phyloP scores from a whole-genome alignment of 106 monocot genomes.

The Vanilla planifolia region DNA sequence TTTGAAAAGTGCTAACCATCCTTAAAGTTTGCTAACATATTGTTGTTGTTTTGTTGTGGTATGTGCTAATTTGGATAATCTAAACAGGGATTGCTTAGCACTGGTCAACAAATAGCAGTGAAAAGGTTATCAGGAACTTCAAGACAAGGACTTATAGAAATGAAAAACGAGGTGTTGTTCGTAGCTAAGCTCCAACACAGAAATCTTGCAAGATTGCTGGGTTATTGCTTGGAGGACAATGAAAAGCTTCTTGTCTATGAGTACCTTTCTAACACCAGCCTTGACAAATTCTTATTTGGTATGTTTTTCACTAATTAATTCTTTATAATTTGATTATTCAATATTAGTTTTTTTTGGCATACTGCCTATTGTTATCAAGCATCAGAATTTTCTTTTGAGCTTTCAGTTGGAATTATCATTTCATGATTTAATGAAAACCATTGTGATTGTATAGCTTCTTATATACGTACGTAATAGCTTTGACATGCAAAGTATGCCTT shows the following conservation, averaged over 20 bases:
- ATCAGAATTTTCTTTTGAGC: too few relatives aligned
- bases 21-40: too few relatives aligned
- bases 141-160: constrained; percentile 6
- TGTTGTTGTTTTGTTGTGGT: too few relatives aligned
- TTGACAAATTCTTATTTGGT: constrained; percentile 15
- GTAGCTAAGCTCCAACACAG: constrained; percentile 15
- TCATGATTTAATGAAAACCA: too few relatives aligned
- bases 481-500: background rate
- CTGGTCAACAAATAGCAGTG: constrained; percentile 14
- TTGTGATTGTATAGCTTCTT: too few relatives aligned
- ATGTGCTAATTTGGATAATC: background rate
- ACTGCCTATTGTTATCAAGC: too few relatives aligned
- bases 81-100: constrained; percentile 6
- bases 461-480: background rate
- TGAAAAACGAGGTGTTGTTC: constrained; percentile 13
- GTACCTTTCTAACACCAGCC: constrained; percentile 11
- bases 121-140: constrained; percentile 12
- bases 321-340: too few relatives aligned
- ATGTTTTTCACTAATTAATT: background rate
- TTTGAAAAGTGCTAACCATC: too few relatives aligned
- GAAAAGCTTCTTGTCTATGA: constrained; percentile 17
- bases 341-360: too few relatives aligned
- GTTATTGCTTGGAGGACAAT: constrained; percentile 14
- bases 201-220: constrained; percentile 13
- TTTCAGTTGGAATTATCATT: too few relatives aligned